Base-by-base conservation (phyloP, 345 rosid genomes). In the Murraya koenigii region DNA sequence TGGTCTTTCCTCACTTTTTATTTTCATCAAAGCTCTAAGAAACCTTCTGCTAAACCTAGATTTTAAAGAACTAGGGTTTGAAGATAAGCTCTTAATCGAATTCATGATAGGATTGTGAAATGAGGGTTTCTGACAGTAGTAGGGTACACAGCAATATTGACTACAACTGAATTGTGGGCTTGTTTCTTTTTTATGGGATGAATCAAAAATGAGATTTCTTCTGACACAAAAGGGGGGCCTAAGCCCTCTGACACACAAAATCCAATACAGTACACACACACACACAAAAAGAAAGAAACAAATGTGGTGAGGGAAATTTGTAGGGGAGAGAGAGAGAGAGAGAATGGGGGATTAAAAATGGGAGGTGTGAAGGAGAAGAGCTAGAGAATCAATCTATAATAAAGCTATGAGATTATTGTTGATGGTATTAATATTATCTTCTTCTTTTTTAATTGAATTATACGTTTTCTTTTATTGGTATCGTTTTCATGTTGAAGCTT, bases 31-130 rank as follows among this genome's bases (percentile, higher is more conserved):
- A 64, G 92, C 86, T 44, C 74, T 80, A 47, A 87, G 84, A 74
- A 90, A 90, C 52, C 79, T 65, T 35, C 71, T 76, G 33, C 89
- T 62, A 41, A 90, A 87, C 79, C 83, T 86, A 47, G 87, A 82
- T 73, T 80, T 79, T 6, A 82, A 33, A 9, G 83, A 85, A 75
- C 26, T 80, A 78, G 84, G 78, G 79, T 66, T 67, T 54, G 22
- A n/a, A 67, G 75, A 35, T 1, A n/a, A 1, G 23, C 23, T 56
- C 22, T 79, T 75, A 35, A 69, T 35, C 26, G 22, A 77, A 55
- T 75, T 82, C 87, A 84, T 86, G 85, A 60, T 6, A 70, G 59
- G n/a, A 15, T 36, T 39, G 19, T 9, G 19, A 55, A 15, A n/a
- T 54, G 77, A 81, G 90, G 85, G 84, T 83, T 71, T 69, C n/a